Base-by-base conservation (phyloP, 2,329 filamentous ascomycete genomes). In the Diaporthe australafricana region DNA sequence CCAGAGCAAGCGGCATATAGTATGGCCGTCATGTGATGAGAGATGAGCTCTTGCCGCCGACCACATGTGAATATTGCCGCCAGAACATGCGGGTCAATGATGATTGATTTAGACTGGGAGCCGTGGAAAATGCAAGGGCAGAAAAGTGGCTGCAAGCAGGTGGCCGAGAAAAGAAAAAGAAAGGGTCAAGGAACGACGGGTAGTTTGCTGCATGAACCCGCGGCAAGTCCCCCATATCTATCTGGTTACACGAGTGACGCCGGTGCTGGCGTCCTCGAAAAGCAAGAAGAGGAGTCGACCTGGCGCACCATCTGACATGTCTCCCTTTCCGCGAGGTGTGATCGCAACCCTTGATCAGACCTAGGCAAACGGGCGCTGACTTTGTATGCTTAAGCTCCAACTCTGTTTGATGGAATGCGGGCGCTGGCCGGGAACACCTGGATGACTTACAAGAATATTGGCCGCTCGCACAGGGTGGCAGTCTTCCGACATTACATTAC, bases 181-280 rank as follows among this genome's bases (percentile, higher is more conserved):
- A 57, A 35, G 32, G 22, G 16, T 5, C 45, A 50, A 17, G 60
- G 60, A 20, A 25, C 1, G n/a, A 50, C 60, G n/a, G 60, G 60
- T 48, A 5, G 53, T 20, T 38, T 42, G 60, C 60, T 50, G 60
- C 60, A 50, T 48, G 60, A 65, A 50, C 60, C 60, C 45, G 30
- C 45, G 20, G 16, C 16, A 45, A 50, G 60, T 65, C 47, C 60
- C 35, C 20, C 25, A 22, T 63, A 7, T 32, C 22, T 48, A 6
- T 65, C 45, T 6, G 35, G 60, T 65, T n/a, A 50, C 60, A 65
- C 60, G 38, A 25, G 60, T 65, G 60, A 50, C n/a, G 48, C 60
- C 45, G 38, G 35, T 35, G 30, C 14, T 50, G 42, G n/a, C 14
- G 20, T 27, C 45, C 45, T 38, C 30, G 30, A 35, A 50, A 65